Percentiles rank a stretch among this genome's conserved stretches.
These are phyloP conservation scores for Trichoderma hamatum DNA, from an alignment of 2,329 filamentous ascomycete genomes.

Conservation along the genomic window DNA sequence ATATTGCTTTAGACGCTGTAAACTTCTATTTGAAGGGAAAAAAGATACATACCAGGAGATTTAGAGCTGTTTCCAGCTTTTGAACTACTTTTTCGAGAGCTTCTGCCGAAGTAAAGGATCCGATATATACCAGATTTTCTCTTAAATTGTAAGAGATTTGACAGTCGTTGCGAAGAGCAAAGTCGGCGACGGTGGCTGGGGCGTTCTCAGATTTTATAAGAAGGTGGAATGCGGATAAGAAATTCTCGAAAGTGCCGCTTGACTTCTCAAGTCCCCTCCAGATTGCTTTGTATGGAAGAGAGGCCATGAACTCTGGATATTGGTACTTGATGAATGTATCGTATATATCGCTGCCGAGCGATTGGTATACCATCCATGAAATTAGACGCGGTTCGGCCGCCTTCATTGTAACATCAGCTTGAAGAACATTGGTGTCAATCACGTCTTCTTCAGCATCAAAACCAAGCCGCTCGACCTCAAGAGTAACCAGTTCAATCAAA, in stretches of 20 bases:
- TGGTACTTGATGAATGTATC: constrained; percentile 30
- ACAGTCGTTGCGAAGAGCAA: constrained; percentile 31
- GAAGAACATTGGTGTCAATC: not conserved
- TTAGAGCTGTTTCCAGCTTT: constrained; percentile 25
- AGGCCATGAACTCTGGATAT: constrained; percentile 33
- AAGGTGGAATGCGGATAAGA: constrained; percentile 30
- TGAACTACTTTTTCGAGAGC: constrained; percentile 28
- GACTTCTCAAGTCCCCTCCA: constrained; percentile 35
- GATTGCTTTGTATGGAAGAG: constrained; percentile 29
- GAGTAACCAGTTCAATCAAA: constrained; percentile 27
- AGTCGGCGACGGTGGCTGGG: not conserved
- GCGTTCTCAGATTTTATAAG: constrained; percentile 26
- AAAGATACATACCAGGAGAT: constrained; percentile 18
- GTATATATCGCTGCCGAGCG: not conserved
- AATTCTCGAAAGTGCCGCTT: constrained; percentile 19
- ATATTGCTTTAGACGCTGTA: not conserved
- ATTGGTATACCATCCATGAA: constrained; percentile 32
- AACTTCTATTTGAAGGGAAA: not conserved
- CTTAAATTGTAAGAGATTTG: constrained; percentile 36
- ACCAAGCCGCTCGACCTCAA: not conserved
- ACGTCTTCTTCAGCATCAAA: constrained; percentile 29
- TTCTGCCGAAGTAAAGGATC: constrained; percentile 25
- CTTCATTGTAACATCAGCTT: constrained; percentile 32
- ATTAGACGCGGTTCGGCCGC: constrained; percentile 30
- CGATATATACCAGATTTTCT: constrained; percentile 37